Evolutionary conservation across 495 filamentous ascomycete genomes (phyloP), one percentile per base, ranked within the genome.

Genomic region (Podospora bellae-mahoneyi): DNA sequence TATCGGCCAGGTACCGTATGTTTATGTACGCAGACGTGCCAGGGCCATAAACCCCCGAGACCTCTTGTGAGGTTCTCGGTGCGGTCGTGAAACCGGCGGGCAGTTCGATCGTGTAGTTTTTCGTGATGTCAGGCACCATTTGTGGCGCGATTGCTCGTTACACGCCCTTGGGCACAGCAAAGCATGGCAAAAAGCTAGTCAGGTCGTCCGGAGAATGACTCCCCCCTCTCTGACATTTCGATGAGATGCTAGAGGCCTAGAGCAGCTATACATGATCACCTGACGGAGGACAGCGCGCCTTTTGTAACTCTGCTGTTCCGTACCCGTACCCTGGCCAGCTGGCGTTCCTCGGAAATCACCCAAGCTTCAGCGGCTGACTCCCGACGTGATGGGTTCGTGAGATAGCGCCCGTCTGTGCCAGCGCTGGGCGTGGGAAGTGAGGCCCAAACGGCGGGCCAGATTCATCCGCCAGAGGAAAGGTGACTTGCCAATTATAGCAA

Each of bases 81-180:
- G 30, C 30, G 34, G 27, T 32, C 18, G n/a, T 23, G 18, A 30
- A 63, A 32, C 27, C n/a, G 61, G 27, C 55, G 55, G 30, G 61
- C 32, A 28, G 9, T 48, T 63, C 28, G 61, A 63, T 63, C 61
- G 61, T 63, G 6, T 63, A 18, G 23, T 32, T 39, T 16, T 19
- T 23, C 28, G 61, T 63, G 61, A 63, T 63, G 61, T 63, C 61
- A 63, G 61, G 61, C 61, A 63, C 61, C 61, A 63, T 28, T 44
- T 63, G 61, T 63, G 61, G 61, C 61, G 61, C 30, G 60, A 23
- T 62, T 62, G 32, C 39, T 19, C 23, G 61, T 63, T 44, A 63
- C 61, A 63, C 61, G 27, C 20, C n/a, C 30, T 44, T 23, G 32
- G 27, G 18, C 48, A 48, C n/a, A 16, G 6, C 30, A 63, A 15